Percentiles rank a stretch among this genome's conserved stretches.
phyloP scores from a whole-genome alignment of 1,139 yeast genomes.

The Saccharomyces hybrid region DNA sequence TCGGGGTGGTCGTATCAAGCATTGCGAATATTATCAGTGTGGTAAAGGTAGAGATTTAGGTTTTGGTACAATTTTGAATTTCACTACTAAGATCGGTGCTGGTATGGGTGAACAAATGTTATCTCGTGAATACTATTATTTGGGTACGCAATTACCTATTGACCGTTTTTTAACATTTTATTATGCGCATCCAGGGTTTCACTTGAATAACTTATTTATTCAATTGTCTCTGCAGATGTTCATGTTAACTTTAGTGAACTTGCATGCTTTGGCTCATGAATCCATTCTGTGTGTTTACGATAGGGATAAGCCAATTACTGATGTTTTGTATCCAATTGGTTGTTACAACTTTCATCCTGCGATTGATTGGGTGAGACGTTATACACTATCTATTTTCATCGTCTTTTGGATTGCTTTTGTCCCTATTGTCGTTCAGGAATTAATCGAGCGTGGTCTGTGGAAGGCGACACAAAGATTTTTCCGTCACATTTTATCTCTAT shows the following conservation, averaged over 20 bases:
- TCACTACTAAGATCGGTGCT: slow-evolving; percentile 99
- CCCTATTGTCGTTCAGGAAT: slow-evolving; percentile 93
- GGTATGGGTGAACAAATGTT: slow-evolving; percentile 99
- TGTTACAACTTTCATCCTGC: slow-evolving; percentile 91
- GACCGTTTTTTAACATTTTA: slow-evolving; percentile 96
- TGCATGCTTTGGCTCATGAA: slow-evolving; percentile 88
- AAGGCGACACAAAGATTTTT: slow-evolving; percentile 85
- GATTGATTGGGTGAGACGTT: slow-evolving; percentile 95
- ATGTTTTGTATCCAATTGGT: slow-evolving; percentile 77
- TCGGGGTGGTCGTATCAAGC: slow-evolving; percentile 99
- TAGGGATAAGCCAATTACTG: slow-evolving; percentile 78
- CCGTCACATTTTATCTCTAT: slow-evolving; percentile 81
- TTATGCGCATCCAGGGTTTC: slow-evolving; percentile 99
- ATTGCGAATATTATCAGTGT: slow-evolving; percentile 98
- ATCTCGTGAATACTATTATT: slow-evolving; percentile 94
- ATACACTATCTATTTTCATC: slow-evolving; percentile 93
- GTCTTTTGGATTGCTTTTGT: slow-evolving; percentile 96
- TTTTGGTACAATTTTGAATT: slow-evolving; percentile 95
- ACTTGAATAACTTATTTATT: slow-evolving; percentile 91
- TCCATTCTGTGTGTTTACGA: slow-evolving; percentile 78
- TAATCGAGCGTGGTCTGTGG: slow-evolving; percentile 97
- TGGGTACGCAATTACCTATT: slow-evolving; percentile 94
- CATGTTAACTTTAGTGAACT: slow-evolving; percentile 83
- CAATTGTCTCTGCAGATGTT: slow-evolving; percentile 89
- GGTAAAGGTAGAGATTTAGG: slow-evolving; percentile 99